Base-by-base conservation (phyloP, 805 yeast genomes). In the Danielia oregonensis region DNA sequence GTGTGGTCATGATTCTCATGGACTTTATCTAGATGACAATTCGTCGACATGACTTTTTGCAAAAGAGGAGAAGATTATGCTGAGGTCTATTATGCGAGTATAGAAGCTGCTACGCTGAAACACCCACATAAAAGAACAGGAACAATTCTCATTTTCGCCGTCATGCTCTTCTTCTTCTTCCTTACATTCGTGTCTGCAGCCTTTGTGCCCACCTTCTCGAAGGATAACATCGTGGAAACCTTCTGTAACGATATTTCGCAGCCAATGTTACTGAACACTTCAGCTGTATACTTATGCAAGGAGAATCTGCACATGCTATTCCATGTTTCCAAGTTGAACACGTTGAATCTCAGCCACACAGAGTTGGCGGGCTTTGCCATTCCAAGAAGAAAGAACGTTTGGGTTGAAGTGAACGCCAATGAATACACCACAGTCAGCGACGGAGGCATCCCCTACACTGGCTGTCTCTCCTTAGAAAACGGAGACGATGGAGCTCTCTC, bases 401-500 rank as follows among this genome's bases (percentile, higher is more conserved):
- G 26, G 32, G 14, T 30, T 15, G 32, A 22, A 17, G 9, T 30
- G 11, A 26, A 30, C n/a, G 13, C 26, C 12, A 23, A 22, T n/a
- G 21, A 15, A 4, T 22, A 22, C 32, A 15, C 32, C 9, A 21
- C 11, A 11, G 16, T 23, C 3, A 15, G 19, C 8, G 12, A 11
- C 5, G 13, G 26, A 9, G 13, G n/a, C n/a, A 8, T 30, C 11
- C 52, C 59, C 0, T 16, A 49, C 7, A 39, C 53, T 2, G 55
- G 50, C 22, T 53, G 57, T 26, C 44, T 51, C 24, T 40, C 38
- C 31, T 39, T 26, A 12, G 27, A 19, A 6, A 31, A 33, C 17
- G 59, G 59, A 2, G 48, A 46, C 19, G 58, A 52, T 1, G 57
- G 56, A 3, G 10, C 37, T n/a, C 17, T 54, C 10, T 18, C 30